Percentiles rank a stretch among this genome's conserved stretches.
Evolutionary conservation across 805 yeast species (phyloP).

Genomic region (Saturnispora diversa): DNA sequence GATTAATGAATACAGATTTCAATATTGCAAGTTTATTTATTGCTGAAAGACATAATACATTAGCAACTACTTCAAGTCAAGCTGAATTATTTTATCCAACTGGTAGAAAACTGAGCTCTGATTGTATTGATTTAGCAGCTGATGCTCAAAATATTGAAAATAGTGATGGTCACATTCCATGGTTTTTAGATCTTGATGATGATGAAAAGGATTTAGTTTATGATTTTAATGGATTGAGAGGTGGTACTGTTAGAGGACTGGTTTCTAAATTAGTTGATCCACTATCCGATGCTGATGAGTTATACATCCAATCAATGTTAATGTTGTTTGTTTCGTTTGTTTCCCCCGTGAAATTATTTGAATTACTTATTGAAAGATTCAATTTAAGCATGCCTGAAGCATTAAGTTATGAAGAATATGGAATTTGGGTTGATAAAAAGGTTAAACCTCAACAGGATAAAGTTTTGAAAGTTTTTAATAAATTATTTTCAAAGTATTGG

Average conservation of each 20-base stretch:
- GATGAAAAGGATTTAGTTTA: conserved; percentile 41
- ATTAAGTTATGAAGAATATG: conserved; percentile 71
- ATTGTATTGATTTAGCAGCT: neutral
- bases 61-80: conserved; percentile 25
- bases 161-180: conserved; percentile 37
- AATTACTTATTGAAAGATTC: conserved; percentile 54
- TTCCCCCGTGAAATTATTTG: conserved; percentile 54
- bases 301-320: conserved; percentile 61
- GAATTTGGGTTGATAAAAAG: conserved; percentile 65
- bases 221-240: conserved; percentile 70
- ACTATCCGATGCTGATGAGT: conserved; percentile 45
- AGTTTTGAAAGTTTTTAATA: conserved; percentile 58
- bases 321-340: conserved; percentile 71
- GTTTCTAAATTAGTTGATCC: conserved; percentile 78
- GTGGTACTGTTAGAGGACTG: conserved; percentile 74
- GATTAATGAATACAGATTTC: conserved; percentile 70
- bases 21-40: conserved; percentile 47
- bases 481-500: conserved; percentile 67
- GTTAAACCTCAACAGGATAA: conserved; percentile 58
- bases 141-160: neutral
- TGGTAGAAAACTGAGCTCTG: conserved; percentile 3
- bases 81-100: conserved; percentile 25
- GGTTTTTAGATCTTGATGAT: conserved; percentile 66
- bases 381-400: conserved; percentile 80
- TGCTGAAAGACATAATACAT: conserved; percentile 35